phyloP scores from a whole-genome alignment of 768 basidiomycete genomes.

The Termitomyces sp. region DNA sequence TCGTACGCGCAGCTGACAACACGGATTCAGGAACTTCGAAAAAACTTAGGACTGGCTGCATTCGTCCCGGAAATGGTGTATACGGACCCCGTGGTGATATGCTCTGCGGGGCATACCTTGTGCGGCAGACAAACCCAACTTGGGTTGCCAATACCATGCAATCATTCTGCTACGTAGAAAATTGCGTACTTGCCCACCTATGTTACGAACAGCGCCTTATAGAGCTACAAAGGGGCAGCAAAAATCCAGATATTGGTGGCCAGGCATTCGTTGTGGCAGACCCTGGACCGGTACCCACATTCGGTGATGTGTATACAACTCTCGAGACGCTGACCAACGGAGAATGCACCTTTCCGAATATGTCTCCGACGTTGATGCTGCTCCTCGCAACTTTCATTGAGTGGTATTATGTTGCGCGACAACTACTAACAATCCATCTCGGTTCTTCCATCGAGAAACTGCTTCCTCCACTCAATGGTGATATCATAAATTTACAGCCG shows the following conservation, averaged over 20 bases:
- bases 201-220: constrained; percentile 68
- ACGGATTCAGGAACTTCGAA: constrained; percentile 18
- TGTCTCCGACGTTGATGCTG: constrained; percentile 64
- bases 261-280: constrained; percentile 65
- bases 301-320: constrained; percentile 53
- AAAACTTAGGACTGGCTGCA: constrained; percentile 58
- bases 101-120: constrained; percentile 57
- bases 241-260: constrained; percentile 64
- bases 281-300: constrained; percentile 56
- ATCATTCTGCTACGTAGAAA: constrained; percentile 72
- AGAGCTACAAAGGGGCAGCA: constrained; percentile 31
- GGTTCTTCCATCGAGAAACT: constrained; percentile 26
- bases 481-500: constrained; percentile 52
- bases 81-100: constrained; percentile 76
- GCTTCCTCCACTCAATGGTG: constrained; percentile 41
- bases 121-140: constrained; percentile 51
- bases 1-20: constrained; percentile 32
- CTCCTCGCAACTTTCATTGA: constrained; percentile 57
- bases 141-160: constrained; percentile 57
- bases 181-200: constrained; percentile 65
- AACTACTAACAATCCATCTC: constrained; percentile 26
- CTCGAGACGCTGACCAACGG: constrained; percentile 53
- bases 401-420: constrained; percentile 42
- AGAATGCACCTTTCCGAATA: constrained; percentile 43
- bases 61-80: constrained; percentile 75